Evolutionary conservation across 345 rosid species (phyloP).

Genomic region (Chamaenerion angustifolium): DNA sequence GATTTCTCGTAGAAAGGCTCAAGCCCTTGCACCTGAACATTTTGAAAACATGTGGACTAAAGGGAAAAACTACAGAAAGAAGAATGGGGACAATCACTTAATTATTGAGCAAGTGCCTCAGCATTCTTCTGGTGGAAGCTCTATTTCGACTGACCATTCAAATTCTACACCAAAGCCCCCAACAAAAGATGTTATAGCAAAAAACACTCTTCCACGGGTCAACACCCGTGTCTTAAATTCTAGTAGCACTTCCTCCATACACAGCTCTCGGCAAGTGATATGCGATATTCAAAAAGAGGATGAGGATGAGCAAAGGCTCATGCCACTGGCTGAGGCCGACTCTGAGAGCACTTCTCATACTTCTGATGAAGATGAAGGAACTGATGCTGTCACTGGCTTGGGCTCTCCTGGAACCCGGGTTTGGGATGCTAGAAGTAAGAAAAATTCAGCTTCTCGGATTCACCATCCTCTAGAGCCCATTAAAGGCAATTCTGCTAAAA

Average conservation of each 20-base stretch:
- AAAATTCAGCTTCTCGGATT: slow-evolving; percentile 61
- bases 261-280: slow-evolving; percentile 17
- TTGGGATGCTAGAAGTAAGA: slow-evolving; percentile 89
- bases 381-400: slow-evolving; percentile 50
- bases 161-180: slow-evolving; percentile 16
- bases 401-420: slow-evolving; percentile 87
- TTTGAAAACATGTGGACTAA: slow-evolving; percentile 96
- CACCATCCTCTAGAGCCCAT: slow-evolving; percentile 95
- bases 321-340: slow-evolving; percentile 24
- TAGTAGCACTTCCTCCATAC: slow-evolving; percentile 8
- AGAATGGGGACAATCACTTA: slow-evolving; percentile 25
- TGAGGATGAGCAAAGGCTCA: slow-evolving; percentile 28
- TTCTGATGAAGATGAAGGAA: slow-evolving; percentile 69
- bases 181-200: slow-evolving; percentile 16
- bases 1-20: slow-evolving; percentile 74
- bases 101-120: slow-evolving; percentile 24
- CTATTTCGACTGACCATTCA: slow-evolving; percentile 12
- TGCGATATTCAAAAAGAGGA: slow-evolving; percentile 25
- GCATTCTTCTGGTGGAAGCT: slow-evolving; percentile 21
- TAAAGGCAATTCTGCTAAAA: slow-evolving; percentile 30
- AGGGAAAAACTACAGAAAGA: slow-evolving; percentile 73
- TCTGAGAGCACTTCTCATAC: slow-evolving; percentile 50
- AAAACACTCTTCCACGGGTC: slow-evolving; percentile 14
- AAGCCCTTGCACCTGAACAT: slow-evolving; percentile 87
- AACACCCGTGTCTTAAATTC: slow-evolving; percentile 12